Evolutionary conservation across 139 green algal genomes (phyloP).

Genomic region (Dunaliella primolecta): DNA sequence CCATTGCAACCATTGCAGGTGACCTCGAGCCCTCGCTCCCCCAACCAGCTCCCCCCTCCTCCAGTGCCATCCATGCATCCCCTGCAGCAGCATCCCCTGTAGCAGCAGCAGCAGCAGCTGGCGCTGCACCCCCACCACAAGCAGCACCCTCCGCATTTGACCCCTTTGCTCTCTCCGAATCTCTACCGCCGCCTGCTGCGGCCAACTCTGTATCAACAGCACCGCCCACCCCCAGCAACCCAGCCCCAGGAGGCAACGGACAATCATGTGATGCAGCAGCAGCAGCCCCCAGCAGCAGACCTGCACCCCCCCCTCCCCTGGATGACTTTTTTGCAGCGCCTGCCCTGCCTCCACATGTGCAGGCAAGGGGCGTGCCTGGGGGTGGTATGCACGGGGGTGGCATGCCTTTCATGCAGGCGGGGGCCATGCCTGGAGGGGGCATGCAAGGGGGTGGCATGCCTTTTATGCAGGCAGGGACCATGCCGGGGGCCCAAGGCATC

Average conservation of each 20-base stretch:
- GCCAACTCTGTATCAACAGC: too few relatives aligned
- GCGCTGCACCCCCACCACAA: neutral
- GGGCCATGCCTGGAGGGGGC: neutral
- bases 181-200: neutral
- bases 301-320: neutral
- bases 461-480: too few relatives aligned
- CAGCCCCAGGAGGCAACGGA: too few relatives aligned
- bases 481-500: too few relatives aligned
- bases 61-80: neutral
- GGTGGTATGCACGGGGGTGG: neutral
- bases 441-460: neutral
- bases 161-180: neutral
- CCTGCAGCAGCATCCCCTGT: neutral
- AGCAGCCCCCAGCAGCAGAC: conserved; percentile 4
- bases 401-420: neutral
- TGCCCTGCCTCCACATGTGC: neutral
- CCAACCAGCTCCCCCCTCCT: neutral
- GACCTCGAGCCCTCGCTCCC: neutral
- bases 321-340: conserved; percentile 22
- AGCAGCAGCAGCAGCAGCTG: neutral
- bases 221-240: too few relatives aligned
- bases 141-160: neutral
- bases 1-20: too few relatives aligned
- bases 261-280: neutral
- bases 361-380: neutral